Evolutionary conservation across 805 yeast genomes (phyloP), one percentile per base, ranked within the genome.

Genomic region (Sugiyamaella qingdaonensis): DNA sequence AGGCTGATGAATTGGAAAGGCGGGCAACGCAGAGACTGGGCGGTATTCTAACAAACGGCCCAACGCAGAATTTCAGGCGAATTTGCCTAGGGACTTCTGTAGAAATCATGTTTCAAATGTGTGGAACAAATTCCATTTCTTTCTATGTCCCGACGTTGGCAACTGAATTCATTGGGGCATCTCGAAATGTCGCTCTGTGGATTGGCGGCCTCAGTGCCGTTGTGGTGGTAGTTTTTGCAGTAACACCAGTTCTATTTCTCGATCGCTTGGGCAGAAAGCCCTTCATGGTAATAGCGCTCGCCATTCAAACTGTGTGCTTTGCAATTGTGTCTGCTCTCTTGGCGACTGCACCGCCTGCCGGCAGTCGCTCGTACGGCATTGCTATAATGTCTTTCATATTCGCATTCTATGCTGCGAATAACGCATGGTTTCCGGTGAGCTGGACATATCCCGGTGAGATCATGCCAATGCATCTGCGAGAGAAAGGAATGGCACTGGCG

Each of bases 361-460:
- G 43, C 5, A 19, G 19, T 19, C 14, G 19, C 11, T 21, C 43
- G 21, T 39, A 19, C 43, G 43, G 43, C 13, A 19, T 19, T 16
- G 19, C 43, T 11, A 19, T 39, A 13, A 16, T 39, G 19, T 39
- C 24, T 4, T 39, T 16, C 21, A 16, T 39, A 16, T 39, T 39
- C 24, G 21, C 43, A 14, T 19, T 39, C 19, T 39, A 16, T 21
- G 19, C 24, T 10, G 37, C 37, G 8, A 34, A 34, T 14, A 34
- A 34, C 18, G 45, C 45, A 4, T 49, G 52, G 52, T 41, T 49
- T 19, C 48, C 48, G 10, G 36, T 49, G 18, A 31, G 42, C 11
- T 49, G 48, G 48, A 36, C 33, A n/a, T 77, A 76, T 41, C 81
- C 80, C 4, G 81, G 85, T 4, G 86, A 82, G 61, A 65, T 82